Percentiles rank a stretch among this genome's conserved stretches.
Evolutionary conservation across 2,329 filamentous ascomycete genomes (phyloP).

Genomic region (Aspergillus awamori): DNA sequence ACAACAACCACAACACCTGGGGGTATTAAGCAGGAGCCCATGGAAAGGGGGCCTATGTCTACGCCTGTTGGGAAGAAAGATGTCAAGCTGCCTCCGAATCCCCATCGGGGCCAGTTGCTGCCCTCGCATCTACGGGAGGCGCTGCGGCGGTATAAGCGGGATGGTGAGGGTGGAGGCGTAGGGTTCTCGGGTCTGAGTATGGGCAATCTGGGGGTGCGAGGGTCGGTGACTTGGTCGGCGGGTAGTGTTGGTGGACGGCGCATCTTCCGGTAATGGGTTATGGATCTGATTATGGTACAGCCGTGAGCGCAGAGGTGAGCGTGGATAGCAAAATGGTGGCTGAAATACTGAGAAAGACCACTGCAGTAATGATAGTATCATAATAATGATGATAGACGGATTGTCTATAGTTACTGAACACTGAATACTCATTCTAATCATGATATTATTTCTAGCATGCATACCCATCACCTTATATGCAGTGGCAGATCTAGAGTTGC

Average conservation of each 20-base stretch:
- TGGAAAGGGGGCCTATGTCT: conserved; percentile 17
- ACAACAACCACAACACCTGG: not conserved
- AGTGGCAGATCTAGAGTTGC: not conserved
- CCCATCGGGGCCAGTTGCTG: conserved; percentile 51
- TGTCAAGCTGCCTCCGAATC: conserved; percentile 45
- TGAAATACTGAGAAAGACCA: not conserved
- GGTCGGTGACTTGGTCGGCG: conserved; percentile 47
- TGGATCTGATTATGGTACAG: no score
- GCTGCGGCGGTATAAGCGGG: conserved; percentile 51
- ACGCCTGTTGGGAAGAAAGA: conserved; percentile 11
- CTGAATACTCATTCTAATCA: no score
- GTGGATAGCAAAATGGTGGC: not conserved
- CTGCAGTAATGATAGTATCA: not conserved
- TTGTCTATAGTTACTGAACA: not conserved
- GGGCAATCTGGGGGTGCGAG: conserved; percentile 48
- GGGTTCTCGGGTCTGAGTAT: conserved; percentile 53
- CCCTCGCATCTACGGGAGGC: conserved; percentile 55
- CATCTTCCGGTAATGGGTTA: conserved; percentile 37
- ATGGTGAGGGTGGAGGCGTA: conserved; percentile 52
- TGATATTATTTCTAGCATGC: no score
- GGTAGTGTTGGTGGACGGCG: conserved; percentile 46
- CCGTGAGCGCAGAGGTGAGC: not conserved
- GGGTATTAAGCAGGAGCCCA: conserved; percentile 30
- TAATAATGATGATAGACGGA: not conserved
- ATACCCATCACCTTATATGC: no score